Conservation (phyloP, 2,329 filamentous ascomycete species). For the Chalara sp. region DNA sequence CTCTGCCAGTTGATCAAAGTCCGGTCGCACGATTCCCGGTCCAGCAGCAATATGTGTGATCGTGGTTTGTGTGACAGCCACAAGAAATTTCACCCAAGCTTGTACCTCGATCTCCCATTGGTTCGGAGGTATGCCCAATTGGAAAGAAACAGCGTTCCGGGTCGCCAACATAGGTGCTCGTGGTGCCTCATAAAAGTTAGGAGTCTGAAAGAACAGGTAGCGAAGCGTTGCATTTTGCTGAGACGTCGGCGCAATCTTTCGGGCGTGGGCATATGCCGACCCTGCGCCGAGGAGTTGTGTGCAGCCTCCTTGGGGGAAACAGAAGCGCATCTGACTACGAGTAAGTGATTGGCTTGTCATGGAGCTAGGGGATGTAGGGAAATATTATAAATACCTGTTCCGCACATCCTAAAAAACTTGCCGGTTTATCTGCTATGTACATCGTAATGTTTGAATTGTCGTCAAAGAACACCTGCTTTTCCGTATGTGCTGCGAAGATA, state of each 20-base stretch:
- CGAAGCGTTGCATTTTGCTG: not conserved
- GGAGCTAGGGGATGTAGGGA: not conserved
- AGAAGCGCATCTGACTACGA: not conserved
- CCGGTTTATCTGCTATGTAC: not conserved
- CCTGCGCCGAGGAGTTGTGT: not conserved
- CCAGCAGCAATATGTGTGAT: not conserved
- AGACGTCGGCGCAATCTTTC: not conserved
- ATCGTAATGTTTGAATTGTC: not conserved
- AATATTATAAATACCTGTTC: not conserved
- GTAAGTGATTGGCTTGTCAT: not conserved
- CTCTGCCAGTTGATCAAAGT: not conserved
- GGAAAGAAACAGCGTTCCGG: not conserved
- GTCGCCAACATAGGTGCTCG: not conserved
- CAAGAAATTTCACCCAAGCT: not conserved
- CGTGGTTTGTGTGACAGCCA: not conserved
- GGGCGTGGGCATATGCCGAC: not conserved
- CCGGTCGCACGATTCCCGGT: not conserved
- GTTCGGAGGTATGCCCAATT: not conserved
- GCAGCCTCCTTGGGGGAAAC: not conserved
- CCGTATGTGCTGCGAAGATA: not conserved
- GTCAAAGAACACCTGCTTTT: not conserved
- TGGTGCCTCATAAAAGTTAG: not conserved
- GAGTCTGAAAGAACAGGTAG: not conserved
- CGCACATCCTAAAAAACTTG: not conserved
- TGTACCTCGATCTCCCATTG: not conserved